These are phyloP conservation scores for Penicillium concentricum DNA, from an alignment of 2,329 filamentous ascomycete species.

Conservation along the genomic window DNA sequence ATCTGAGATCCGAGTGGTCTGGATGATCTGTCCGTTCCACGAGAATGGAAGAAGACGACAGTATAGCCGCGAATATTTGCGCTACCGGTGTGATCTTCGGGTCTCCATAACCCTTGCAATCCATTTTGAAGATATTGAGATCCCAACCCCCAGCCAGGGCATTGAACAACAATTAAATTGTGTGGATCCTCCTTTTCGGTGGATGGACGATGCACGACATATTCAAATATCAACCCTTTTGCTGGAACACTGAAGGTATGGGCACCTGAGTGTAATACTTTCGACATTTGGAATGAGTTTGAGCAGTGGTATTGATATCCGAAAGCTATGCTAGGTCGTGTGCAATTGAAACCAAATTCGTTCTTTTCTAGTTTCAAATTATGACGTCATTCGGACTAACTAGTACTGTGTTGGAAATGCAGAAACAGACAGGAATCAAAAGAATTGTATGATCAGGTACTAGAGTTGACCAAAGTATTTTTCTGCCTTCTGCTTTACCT, in stretches of 20 bases:
- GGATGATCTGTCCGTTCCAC: not conserved
- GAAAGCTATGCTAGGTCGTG: not conserved
- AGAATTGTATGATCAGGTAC: no score
- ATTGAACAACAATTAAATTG: not conserved
- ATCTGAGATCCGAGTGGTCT: not conserved
- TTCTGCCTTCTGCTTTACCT: constrained; percentile 19
- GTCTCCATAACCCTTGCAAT: not conserved
- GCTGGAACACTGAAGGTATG: not conserved
- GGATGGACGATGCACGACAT: not conserved
- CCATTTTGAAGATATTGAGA: not conserved
- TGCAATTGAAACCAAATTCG: not conserved
- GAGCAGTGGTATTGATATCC: not conserved
- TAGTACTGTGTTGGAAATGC: no score
- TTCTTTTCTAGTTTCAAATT: not conserved
- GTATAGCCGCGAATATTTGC: not conserved
- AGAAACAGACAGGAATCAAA: not conserved
- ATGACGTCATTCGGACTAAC: constrained; percentile 2
- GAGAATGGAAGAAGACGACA: not conserved
- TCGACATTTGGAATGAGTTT: not conserved
- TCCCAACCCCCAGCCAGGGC: not conserved
- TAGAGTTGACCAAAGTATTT: constrained; percentile 23
- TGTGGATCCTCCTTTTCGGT: not conserved
- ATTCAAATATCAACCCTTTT: not conserved
- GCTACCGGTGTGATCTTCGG: not conserved
- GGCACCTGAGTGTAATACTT: not conserved